These are phyloP conservation scores for Tulasnella calospora DNA, from an alignment of 768 basidiomycete genomes.

Conservation along the genomic window DNA sequence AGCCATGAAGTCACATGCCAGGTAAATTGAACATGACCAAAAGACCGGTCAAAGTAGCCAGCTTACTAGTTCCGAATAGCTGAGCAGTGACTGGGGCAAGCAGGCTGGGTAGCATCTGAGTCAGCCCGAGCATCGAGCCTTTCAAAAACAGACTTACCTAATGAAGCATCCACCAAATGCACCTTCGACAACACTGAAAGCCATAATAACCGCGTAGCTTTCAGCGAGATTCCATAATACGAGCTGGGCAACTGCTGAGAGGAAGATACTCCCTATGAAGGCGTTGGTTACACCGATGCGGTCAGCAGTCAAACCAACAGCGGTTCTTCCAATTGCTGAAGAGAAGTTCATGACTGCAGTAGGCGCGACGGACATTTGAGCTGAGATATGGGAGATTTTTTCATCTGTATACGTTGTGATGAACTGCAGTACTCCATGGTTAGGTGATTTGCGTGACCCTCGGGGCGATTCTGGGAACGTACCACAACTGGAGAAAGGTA, in stretches of 20 bases:
- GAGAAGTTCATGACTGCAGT: slow-evolving; percentile 33
- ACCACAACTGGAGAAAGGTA: slow-evolving; percentile 18
- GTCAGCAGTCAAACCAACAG: slow-evolving; percentile 41
- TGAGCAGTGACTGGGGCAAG: slow-evolving; percentile 36
- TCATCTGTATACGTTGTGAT: slow-evolving; percentile 31
- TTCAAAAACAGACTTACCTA: background rate
- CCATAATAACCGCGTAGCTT: slow-evolving; percentile 36
- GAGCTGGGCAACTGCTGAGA: slow-evolving; percentile 39
- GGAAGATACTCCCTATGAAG: slow-evolving; percentile 38
- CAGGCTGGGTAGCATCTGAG: slow-evolving; percentile 29
- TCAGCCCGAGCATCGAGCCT: background rate
- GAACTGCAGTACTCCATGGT: slow-evolving; percentile 20
- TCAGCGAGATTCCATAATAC: slow-evolving; percentile 41
- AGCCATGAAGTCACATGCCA: slow-evolving; percentile 29
- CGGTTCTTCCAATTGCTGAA: slow-evolving; percentile 35
- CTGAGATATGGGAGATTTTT: slow-evolving; percentile 28
- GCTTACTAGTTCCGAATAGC: slow-evolving; percentile 29
- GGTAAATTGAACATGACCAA: slow-evolving; percentile 26
- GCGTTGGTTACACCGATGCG: slow-evolving; percentile 42
- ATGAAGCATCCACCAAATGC: slow-evolving; percentile 39
- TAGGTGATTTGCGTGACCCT: background rate
- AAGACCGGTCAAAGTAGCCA: slow-evolving; percentile 28
- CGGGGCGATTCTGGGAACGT: background rate
- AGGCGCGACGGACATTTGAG: slow-evolving; percentile 29
- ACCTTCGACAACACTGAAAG: slow-evolving; percentile 37